These are phyloP conservation scores for Strigomonas oncopelti DNA, from an alignment of 208 protist genomes.

Conservation along the genomic window DNA sequence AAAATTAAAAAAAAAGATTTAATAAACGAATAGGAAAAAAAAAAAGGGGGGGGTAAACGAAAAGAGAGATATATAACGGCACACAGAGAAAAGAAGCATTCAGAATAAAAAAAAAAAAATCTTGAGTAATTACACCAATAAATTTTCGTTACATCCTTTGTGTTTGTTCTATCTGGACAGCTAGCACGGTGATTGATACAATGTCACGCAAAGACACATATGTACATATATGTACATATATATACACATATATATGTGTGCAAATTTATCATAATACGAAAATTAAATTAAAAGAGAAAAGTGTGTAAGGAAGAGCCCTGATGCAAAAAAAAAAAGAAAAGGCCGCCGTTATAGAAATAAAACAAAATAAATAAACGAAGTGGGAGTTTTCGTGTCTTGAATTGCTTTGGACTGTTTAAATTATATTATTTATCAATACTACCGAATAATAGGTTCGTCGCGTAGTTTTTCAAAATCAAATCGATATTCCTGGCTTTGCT, in stretches of 20 bases:
- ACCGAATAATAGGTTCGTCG: slow-evolving; percentile 14
- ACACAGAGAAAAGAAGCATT: not conserved
- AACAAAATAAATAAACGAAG: slow-evolving; percentile 1
- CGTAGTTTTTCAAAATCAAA: slow-evolving; percentile 87
- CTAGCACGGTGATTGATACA: not conserved
- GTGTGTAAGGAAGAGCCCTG: not conserved
- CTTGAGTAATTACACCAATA: not conserved
- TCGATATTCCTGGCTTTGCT: slow-evolving; percentile 64
- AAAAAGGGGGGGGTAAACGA: not conserved
- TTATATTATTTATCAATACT: too few species aligned
- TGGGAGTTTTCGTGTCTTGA: too few species aligned
- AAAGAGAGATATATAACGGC: slow-evolving; percentile 10
- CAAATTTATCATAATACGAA: too few species aligned
- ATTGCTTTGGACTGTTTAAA: too few species aligned
- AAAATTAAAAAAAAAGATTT: slow-evolving; percentile 20
- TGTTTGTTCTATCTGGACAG: not conserved
- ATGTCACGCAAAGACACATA: not conserved
- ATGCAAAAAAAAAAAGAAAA: not conserved
- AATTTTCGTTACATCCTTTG: not conserved
- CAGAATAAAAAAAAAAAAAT: not conserved
- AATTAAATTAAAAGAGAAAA: slow-evolving; percentile 16
- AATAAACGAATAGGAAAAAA: slow-evolving; percentile 11
- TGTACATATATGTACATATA: not conserved
- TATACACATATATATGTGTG: too few species aligned
- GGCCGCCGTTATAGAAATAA: not conserved